These are phyloP conservation scores for Pseudogymnoascus sp. DNA, from an alignment of 2,329 filamentous ascomycete genomes.

Conservation along the genomic window DNA sequence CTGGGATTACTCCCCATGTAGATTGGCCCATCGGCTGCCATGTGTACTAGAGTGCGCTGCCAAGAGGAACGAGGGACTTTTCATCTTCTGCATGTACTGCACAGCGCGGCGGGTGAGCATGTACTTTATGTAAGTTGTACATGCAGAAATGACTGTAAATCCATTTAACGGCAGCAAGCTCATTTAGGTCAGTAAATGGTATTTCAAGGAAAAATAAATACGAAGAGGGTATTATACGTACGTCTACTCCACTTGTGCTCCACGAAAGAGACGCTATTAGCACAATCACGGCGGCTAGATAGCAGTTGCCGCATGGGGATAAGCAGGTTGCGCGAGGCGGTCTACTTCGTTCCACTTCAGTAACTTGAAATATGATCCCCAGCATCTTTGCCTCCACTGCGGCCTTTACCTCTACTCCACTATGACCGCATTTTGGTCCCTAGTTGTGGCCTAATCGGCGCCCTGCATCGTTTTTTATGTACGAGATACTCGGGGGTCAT, in stretches of 20 bases:
- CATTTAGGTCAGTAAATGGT: background rate
- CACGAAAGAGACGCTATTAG: background rate
- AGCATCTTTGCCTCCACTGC: background rate
- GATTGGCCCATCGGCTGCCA: background rate
- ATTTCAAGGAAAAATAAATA: background rate
- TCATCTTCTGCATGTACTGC: background rate
- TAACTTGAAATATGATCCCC: background rate
- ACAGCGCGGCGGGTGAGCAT: background rate
- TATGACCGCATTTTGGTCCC: slow-evolving; percentile 4
- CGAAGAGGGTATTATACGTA: background rate
- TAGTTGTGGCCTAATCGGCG: background rate
- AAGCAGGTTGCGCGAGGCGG: background rate
- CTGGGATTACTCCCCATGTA: background rate
- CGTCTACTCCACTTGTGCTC: background rate
- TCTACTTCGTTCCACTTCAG: background rate
- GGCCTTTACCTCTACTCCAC: background rate
- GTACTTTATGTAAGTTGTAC: background rate
- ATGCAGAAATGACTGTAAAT: background rate
- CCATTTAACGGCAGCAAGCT: background rate
- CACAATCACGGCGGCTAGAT: slow-evolving; percentile 1
- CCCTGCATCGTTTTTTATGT: background rate
- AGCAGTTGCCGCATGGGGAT: background rate
- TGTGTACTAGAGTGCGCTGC: background rate
- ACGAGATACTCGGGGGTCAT: background rate
- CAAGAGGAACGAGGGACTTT: background rate